Evolutionary conservation across 2,329 filamentous ascomycete genomes (phyloP).

Genomic region (Diaporthe nobilis): DNA sequence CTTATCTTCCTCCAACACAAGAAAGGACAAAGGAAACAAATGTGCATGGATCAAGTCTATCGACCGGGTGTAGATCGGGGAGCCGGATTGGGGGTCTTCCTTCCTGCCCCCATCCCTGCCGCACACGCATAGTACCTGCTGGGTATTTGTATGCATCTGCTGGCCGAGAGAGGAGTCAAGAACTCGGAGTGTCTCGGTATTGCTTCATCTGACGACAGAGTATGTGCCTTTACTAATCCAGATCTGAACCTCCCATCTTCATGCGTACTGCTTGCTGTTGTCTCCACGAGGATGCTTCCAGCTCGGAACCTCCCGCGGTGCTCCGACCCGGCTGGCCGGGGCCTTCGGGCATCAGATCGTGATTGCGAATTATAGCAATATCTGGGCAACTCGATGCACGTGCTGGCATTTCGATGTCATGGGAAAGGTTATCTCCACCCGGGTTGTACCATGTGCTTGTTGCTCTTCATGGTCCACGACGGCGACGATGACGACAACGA

Average conservation of each 20-base stretch:
- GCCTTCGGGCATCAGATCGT: constrained; percentile 93
- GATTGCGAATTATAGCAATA: constrained; percentile 67
- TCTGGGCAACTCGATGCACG: constrained; percentile 85
- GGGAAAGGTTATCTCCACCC: constrained; percentile 83
- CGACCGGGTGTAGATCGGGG: neutral
- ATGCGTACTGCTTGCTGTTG: neutral
- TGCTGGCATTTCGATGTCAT: constrained; percentile 94
- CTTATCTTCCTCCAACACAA: constrained; percentile 1
- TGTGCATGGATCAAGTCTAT: neutral
- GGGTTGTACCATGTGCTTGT: constrained; percentile 89
- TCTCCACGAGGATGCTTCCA: constrained; percentile 52
- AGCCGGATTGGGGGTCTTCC: neutral
- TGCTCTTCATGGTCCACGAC: constrained; percentile 85
- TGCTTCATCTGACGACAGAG: constrained; percentile 28
- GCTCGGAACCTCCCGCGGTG: constrained; percentile 88
- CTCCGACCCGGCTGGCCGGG: constrained; percentile 84
- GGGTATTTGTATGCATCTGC: neutral
- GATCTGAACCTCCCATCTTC: neutral
- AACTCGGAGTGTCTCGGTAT: constrained; percentile 15
- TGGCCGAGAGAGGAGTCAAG: constrained; percentile 17
- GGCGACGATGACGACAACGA: constrained; percentile 91
- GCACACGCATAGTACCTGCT: neutral
- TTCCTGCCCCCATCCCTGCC: neutral
- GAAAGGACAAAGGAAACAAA: neutral
- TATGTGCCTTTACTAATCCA: constrained; percentile 41